These are phyloP conservation scores for Acer negundo DNA, from an alignment of 345 rosid species.

Conservation along the genomic window DNA sequence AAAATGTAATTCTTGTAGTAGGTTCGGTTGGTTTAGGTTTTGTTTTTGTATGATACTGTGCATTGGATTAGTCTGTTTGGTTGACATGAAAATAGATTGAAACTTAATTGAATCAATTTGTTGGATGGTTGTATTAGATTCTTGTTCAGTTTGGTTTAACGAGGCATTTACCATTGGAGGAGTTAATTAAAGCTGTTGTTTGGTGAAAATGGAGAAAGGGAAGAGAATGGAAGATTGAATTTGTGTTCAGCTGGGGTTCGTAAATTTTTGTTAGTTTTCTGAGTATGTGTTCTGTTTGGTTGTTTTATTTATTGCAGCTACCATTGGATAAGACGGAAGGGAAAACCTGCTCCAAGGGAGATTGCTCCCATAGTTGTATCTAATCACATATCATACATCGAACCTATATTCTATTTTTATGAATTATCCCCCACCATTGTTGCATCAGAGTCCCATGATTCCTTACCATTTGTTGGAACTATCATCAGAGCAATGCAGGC, in stretches of 20 bases:
- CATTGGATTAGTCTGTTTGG: not conserved
- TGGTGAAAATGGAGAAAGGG: constrained; percentile 1
- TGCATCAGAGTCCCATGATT: constrained; percentile 89
- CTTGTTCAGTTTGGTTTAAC: not conserved
- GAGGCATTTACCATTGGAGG: not conserved
- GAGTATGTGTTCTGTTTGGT: constrained; percentile 1
- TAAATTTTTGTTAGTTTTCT: not conserved
- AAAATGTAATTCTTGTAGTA: not conserved
- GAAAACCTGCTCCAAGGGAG: constrained; percentile 86
- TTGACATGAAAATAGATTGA: not conserved
- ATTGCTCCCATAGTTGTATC: constrained; percentile 92
- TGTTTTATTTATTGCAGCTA: constrained; percentile 49
- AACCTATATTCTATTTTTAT: constrained; percentile 92
- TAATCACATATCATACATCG: constrained; percentile 87
- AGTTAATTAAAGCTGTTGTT: not conserved
- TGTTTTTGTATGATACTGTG: not conserved
- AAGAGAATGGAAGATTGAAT: not conserved
- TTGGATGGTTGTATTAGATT: not conserved
- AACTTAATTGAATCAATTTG: not conserved
- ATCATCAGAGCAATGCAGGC: constrained; percentile 99
- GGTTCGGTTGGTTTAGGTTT: not conserved
- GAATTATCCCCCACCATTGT: constrained; percentile 94
- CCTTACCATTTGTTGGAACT: constrained; percentile 92
- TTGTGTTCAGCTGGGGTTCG: not conserved
- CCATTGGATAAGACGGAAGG: constrained; percentile 93